phyloP scores from a whole-genome alignment of 306 rosid species.

The Ormosia semicastrata region DNA sequence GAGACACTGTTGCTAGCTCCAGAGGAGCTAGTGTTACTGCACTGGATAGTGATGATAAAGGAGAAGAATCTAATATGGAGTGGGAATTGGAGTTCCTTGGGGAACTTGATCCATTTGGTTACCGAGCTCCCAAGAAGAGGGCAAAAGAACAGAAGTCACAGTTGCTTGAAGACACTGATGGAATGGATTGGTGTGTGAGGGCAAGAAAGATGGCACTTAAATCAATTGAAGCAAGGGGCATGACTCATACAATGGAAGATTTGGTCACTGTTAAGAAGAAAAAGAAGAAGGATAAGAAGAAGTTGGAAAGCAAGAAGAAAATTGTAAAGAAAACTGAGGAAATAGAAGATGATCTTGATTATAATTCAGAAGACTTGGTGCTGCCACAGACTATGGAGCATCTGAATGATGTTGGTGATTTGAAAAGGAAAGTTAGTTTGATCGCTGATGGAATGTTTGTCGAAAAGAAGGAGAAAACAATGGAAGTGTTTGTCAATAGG shows the following conservation, averaged over 20 bases:
- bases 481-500: slow-evolving; percentile 60
- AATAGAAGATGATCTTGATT: slow-evolving; percentile 36
- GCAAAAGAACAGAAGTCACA: slow-evolving; percentile 43
- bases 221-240: slow-evolving; percentile 68
- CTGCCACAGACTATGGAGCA: slow-evolving; percentile 13
- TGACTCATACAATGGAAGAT: slow-evolving; percentile 55
- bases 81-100: slow-evolving; percentile 76
- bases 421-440: slow-evolving; percentile 53
- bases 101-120: slow-evolving; percentile 70
- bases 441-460: slow-evolving; percentile 62
- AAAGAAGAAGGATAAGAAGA: slow-evolving; percentile 56
- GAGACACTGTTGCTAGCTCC: slow-evolving; percentile 16
- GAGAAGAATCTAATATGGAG: slow-evolving; percentile 29
- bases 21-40: slow-evolving; percentile 22
- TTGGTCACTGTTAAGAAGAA: slow-evolving; percentile 53
- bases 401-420: slow-evolving; percentile 30
- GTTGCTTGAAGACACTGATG: slow-evolving; percentile 58
- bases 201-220: slow-evolving; percentile 75
- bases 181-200: slow-evolving; percentile 87
- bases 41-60: slow-evolving; percentile 32
- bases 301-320: slow-evolving; percentile 40
- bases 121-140: slow-evolving; percentile 61
- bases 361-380: slow-evolving; percentile 40
- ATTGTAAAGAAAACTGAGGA: slow-evolving; percentile 38
- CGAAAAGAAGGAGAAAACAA: slow-evolving; percentile 58